These are phyloP conservation scores for Cryphonectria nitschkei DNA, from an alignment of 2,329 filamentous ascomycete genomes.

Conservation along the genomic window DNA sequence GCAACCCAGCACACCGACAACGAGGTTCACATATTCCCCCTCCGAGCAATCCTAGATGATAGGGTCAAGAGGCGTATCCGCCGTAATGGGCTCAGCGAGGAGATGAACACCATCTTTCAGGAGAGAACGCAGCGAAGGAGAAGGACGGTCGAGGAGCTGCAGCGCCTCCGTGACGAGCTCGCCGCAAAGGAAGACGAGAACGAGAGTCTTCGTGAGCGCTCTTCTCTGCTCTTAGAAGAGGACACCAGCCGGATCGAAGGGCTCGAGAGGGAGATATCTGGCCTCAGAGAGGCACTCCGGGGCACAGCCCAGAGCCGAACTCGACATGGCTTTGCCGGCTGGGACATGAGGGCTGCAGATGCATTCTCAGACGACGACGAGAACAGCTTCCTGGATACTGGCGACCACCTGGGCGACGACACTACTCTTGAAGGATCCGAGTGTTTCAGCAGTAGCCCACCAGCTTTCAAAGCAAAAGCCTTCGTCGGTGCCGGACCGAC, in stretches of 20 bases:
- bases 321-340: conserved; percentile 17
- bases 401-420: conserved; percentile 13
- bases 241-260: conserved; percentile 19
- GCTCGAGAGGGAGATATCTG: conserved; percentile 15
- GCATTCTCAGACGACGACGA: conserved; percentile 20
- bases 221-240: not conserved
- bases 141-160: conserved; percentile 50
- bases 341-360: conserved; percentile 19
- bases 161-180: conserved; percentile 52
- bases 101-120: conserved; percentile 56
- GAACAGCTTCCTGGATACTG: conserved; percentile 9
- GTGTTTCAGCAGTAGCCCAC: not conserved
- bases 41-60: conserved; percentile 60
- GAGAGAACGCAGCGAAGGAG: conserved; percentile 48
- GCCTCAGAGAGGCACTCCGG: conserved; percentile 4
- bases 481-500: not conserved
- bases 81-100: conserved; percentile 60
- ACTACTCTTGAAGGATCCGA: conserved; percentile 16
- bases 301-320: not conserved
- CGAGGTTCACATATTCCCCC: conserved; percentile 48
- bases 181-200: conserved; percentile 57
- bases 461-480: not conserved
- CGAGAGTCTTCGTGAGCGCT: conserved; percentile 44
- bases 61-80: conserved; percentile 60
- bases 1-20: not conserved